Evolutionary conservation across 2,329 filamentous ascomycete species (phyloP), one percentile per base, ranked within the genome.

Genomic region (Teratosphaeria viscida): DNA sequence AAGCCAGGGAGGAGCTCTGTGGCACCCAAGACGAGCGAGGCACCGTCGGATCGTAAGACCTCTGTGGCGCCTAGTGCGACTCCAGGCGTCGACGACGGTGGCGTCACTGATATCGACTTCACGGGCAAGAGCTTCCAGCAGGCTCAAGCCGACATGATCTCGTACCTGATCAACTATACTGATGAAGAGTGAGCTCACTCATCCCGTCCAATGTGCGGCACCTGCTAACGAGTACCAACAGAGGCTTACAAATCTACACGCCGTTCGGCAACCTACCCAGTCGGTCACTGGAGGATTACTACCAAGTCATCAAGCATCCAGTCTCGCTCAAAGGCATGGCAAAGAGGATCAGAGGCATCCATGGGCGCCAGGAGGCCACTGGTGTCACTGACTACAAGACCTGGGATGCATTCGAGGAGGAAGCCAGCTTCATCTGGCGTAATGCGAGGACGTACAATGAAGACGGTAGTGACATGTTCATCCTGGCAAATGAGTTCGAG

Each of bases 401-500:
- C 56, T 96, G 92, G 92, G 81, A 85, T 59, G 81, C 85, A 0
- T 90, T 96, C 65, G 90, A 90, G 71, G 85, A 91, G 58, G 88
- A 89, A 68, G 81, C 89, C 12, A 88, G 85, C 67, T 81, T 89
- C 57, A 85, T 96, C 52, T 96, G 92, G 92, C 82, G 81, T 55
- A 96, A 96, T 73, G 90, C 91, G 0, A 88, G 85, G 68, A 87
- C 87, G 61, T 96, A 92, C 78, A 96, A 96, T 66, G 90, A 96
- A 72, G 91, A 96, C 70, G 89, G 87, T 3, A 96, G 92, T 68
- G 87, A 90, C 16, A 92, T 96, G 57, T 90, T 86, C 64, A 79
- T 83, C 26, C 78, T 94, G 62, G 90, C 90, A 0, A 83, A 85
- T 55, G 85, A 94, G 61, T 82, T 96, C 6, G 86, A 95, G 83